phyloP scores from a whole-genome alignment of 257 asterid species.

The Plectranthus barbatus region DNA sequence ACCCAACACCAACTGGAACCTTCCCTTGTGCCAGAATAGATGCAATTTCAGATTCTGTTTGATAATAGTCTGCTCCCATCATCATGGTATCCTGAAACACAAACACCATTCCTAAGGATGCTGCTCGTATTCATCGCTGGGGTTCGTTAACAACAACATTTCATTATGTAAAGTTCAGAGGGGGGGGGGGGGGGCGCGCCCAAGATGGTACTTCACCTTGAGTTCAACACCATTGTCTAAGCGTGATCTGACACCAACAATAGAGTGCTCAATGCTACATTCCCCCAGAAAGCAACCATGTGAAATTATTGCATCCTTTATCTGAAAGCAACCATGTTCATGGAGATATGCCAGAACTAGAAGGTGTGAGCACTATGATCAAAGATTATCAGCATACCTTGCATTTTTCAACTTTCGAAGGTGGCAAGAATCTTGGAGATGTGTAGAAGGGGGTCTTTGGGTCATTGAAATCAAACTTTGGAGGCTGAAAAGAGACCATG shows the following conservation, averaged over 20 bases:
- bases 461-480: constrained; percentile 70
- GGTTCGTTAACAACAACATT: not conserved
- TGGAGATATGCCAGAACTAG: constrained; percentile 8
- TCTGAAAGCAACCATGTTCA: constrained; percentile 35
- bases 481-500: constrained; percentile 44
- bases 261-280: constrained; percentile 72
- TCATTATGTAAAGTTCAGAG: not conserved
- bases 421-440: constrained; percentile 85
- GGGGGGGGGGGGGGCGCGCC: no score
- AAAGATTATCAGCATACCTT: constrained; percentile 39
- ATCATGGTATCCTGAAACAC: constrained; percentile 79
- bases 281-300: constrained; percentile 90
- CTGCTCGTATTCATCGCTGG: not conserved
- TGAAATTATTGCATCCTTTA: constrained; percentile 75
- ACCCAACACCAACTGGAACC: constrained; percentile 88
- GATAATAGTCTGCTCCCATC: constrained; percentile 97
- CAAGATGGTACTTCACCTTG: constrained; percentile 29
- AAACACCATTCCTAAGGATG: not conserved
- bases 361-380: not conserved
- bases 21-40: constrained; percentile 66
- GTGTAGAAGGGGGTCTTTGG: constrained; percentile 87
- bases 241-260: constrained; percentile 84
- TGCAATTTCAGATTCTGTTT: constrained; percentile 85
- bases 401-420: constrained; percentile 86
- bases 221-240: constrained; percentile 82